Base-by-base conservation (phyloP, 1,284 basidiomycete species). In the Cerioporus squamosus region DNA sequence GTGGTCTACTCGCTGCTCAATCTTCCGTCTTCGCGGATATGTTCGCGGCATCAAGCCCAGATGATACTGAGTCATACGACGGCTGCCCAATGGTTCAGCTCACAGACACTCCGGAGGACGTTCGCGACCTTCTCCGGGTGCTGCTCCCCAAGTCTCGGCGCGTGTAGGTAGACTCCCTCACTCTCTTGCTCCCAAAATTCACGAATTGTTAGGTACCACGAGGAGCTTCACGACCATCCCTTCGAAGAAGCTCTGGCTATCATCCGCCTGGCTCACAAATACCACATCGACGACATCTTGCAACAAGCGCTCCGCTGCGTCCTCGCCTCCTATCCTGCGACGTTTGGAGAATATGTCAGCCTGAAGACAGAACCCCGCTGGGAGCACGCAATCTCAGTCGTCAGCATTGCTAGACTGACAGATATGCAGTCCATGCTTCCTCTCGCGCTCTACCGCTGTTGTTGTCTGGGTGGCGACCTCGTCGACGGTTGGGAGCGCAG, bases 11-110 rank as follows among this genome's bases (percentile, higher is more conserved):
- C 3, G 61, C 64, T 1, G 36, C 23, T 4, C 60, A 66, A 1
- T 70, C 67, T 2, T 14, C 45, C 1, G 52, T 67, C 0, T 67
- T 68, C 17, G 29, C 43, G 1, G 64, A 64, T 22, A 48, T 69
- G 46, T 66, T 69, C 22, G 6, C 29, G 29, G 29, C 29, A 6
- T 29, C 29, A 10, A 8, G 7, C 6, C 10, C 6, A 29, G 29
- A 6, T 29, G 7, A 10, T 29, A 8, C 29, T 29, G 29, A 6
- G 29, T 29, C 29, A 29, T 6, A 10, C 26, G 26, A n/a, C n/a
- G n/a, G n/a, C n/a, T 26, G 26, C 8, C 26, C 26, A 26, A 8
- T 26, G 5, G 26, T 26, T 26, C 26, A 26, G 3, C 26, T 26
- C 26, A 4, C 26, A 26, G 26, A 26, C 26, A 4, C 26, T 8